A percentile compares a stretch with the other conserved stretches of the same genome.
phyloP scores from a whole-genome alignment of 2,329 filamentous ascomycete species.

The Monascus ruber region DNA sequence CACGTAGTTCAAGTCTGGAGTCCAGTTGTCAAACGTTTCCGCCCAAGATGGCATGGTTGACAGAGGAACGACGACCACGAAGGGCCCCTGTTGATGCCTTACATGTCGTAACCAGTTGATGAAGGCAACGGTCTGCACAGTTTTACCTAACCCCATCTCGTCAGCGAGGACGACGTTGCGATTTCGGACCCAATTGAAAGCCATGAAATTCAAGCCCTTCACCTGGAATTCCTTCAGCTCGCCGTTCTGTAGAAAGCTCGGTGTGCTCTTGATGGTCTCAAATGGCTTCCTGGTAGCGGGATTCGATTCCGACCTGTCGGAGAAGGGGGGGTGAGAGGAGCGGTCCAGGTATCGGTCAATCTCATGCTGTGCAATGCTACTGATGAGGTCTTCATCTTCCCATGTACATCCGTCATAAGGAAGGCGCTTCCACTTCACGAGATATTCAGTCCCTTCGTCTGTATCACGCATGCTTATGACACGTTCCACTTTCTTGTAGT shows the following conservation, averaged over 20 bases:
- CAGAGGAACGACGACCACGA: constrained; percentile 90
- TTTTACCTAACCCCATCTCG: constrained; percentile 98
- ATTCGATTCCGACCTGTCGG: constrained; percentile 67
- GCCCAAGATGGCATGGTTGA: constrained; percentile 98
- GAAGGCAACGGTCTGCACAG: constrained; percentile 92
- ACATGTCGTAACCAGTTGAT: constrained; percentile 94
- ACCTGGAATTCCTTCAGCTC: constrained; percentile 88
- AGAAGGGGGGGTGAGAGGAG: constrained; percentile 66
- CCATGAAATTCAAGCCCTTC: constrained; percentile 86
- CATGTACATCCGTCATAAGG: constrained; percentile 93
- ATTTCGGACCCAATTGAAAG: constrained; percentile 86
- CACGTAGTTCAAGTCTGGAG: constrained; percentile 91
- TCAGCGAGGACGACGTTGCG: constrained; percentile 97
- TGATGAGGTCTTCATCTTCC: constrained; percentile 68
- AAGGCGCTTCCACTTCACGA: constrained; percentile 92
- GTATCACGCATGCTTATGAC: constrained; percentile 75
- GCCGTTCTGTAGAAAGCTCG: constrained; percentile 71
- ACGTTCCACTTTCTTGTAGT: constrained; percentile 86
- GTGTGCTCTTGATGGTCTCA: constrained; percentile 66
- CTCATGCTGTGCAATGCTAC: constrained; percentile 68
- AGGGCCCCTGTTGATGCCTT: constrained; percentile 81
- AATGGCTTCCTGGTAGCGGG: constrained; percentile 60
- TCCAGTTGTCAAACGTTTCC: constrained; percentile 94
- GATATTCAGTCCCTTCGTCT: constrained; percentile 76
- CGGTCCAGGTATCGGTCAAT: constrained; percentile 88